Percentiles rank a stretch among this genome's conserved stretches.
Evolutionary conservation across 1,139 yeast species (phyloP).

Genomic region (Diutina rugosa): DNA sequence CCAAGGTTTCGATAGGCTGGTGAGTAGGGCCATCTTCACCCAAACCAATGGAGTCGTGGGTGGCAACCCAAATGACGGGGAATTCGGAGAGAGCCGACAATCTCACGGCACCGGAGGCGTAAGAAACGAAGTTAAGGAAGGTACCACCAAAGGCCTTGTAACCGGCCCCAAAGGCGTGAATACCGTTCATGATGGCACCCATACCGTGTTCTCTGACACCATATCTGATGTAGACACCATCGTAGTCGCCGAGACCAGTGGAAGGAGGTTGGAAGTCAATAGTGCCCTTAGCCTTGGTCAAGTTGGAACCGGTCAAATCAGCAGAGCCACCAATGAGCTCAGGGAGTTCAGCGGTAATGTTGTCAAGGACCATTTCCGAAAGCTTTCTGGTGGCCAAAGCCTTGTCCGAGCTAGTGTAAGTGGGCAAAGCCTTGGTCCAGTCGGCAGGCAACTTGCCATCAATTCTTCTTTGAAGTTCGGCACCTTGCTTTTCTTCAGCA

Average conservation of each 20-base stretch:
- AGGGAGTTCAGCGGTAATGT: conserved; percentile 57
- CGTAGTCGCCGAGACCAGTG: conserved; percentile 70
- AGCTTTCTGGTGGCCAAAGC: conserved; percentile 93
- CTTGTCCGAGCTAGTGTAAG: conserved; percentile 63
- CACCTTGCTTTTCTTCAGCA: conserved; percentile 59
- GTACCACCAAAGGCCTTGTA: conserved; percentile 95
- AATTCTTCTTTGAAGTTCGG: conserved; percentile 75
- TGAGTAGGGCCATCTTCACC: conserved; percentile 99
- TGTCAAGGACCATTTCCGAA: conserved; percentile 69
- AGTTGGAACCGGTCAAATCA: conserved; percentile 94
- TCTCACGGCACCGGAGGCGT: conserved; percentile 96
- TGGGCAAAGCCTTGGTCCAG: conserved; percentile 75
- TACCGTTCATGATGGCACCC: conserved; percentile 99
- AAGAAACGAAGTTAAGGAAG: conserved; percentile 94
- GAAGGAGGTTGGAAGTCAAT: conserved; percentile 90
- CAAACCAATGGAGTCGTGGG: conserved; percentile 97
- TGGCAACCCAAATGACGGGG: conserved; percentile 95
- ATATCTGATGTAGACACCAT: conserved; percentile 92
- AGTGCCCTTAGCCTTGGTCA: conserved; percentile 80
- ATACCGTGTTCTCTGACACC: conserved; percentile 99
- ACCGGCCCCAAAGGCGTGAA: conserved; percentile 90
- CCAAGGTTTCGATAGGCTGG: conserved; percentile 98
- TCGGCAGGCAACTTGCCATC: conserved; percentile 69
- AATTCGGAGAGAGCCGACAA: conserved; percentile 88
- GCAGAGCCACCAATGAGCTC: conserved; percentile 98